Evolutionary conservation across 2,329 filamentous ascomycete genomes (phyloP), one percentile per base, ranked within the genome.

Genomic region (Fusarium hainanense): DNA sequence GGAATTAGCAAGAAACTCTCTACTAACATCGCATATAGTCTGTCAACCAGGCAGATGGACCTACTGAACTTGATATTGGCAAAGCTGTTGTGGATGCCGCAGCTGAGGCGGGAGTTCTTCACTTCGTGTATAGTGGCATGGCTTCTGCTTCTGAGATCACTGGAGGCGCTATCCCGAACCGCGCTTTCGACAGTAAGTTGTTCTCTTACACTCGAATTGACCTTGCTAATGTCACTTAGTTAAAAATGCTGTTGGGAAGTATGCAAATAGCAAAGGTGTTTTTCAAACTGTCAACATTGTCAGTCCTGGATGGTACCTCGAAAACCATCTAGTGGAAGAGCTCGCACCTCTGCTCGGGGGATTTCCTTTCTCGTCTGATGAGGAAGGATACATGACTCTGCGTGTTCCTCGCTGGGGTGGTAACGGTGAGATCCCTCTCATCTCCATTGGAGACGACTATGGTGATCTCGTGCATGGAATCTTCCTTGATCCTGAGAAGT

Each of bases 401-500:
- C 59, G 65, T 4, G 58, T 74, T 4, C 82, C 83, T 3, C 71
- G 68, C 9, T 82, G 81, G 79, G 82, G 82, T 5, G 82, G 81
- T 1, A 76, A 64, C 14, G 70, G 74, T 4, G 61, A 75, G 50
- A 72, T 82, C 0, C 82, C 80, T 0, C 82, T 79, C 64, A 76
- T 84, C 25, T 74, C 76, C 27, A 79, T 84, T 5, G 66, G 62
- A 1, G 77, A 81, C 34, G 82, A 85, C 69, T 84, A 77, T 58
- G 83, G 82, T 6, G 83, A 84, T 54, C 76, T 84, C 20, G 79
- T 84, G 13, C 82, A 85, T 28, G 82, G 82, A 4, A 74, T 83
- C 6, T 80, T 84, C 20, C 74, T 84, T 10, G 74, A 78, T 14
- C 82, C 82, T 1, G 73, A 74, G 46, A 75, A 76, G 41, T 81